Evolutionary conservation across 176 grass and related monocot genomes (phyloP).

Genomic region (Juncus inflexus): DNA sequence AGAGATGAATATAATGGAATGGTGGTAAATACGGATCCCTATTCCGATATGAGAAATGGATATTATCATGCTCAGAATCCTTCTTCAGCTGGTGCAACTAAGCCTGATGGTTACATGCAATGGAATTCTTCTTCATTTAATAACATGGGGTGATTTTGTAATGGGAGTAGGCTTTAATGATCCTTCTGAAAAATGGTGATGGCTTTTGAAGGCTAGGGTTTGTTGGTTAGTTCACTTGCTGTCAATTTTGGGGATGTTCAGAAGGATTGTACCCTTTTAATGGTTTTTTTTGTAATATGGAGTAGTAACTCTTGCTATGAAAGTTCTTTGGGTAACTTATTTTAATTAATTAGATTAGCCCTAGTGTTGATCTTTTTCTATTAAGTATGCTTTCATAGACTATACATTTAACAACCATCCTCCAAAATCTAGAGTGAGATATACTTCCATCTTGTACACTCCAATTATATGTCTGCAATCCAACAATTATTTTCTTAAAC

Average conservation of each 20-base stretch:
- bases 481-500: too few relatives aligned
- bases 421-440: too few relatives aligned
- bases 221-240: neutral
- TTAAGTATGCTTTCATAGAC: too few relatives aligned
- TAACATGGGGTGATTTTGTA: conserved; percentile 21
- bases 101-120: conserved; percentile 26
- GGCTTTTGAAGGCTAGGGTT: neutral
- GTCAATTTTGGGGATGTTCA: conserved; percentile 30
- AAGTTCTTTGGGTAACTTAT: conserved; percentile 10
- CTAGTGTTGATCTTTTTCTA: too few relatives aligned
- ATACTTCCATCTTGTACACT: too few relatives aligned
- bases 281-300: conserved; percentile 7
- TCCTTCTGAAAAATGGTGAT: conserved; percentile 34
- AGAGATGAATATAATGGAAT: conserved; percentile 15
- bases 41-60: conserved; percentile 20
- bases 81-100: conserved; percentile 8
- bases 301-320: neutral
- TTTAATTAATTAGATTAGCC: neutral
- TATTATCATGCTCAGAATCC: conserved; percentile 11
- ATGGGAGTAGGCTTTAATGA: neutral
- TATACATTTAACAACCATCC: too few relatives aligned
- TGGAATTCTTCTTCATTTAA: conserved; percentile 25
- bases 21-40: conserved; percentile 9
- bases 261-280: conserved; percentile 21
- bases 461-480: too few relatives aligned